Evolutionary conservation across 129 eudicot species (phyloP).

Genomic region (Apium graveolens): DNA sequence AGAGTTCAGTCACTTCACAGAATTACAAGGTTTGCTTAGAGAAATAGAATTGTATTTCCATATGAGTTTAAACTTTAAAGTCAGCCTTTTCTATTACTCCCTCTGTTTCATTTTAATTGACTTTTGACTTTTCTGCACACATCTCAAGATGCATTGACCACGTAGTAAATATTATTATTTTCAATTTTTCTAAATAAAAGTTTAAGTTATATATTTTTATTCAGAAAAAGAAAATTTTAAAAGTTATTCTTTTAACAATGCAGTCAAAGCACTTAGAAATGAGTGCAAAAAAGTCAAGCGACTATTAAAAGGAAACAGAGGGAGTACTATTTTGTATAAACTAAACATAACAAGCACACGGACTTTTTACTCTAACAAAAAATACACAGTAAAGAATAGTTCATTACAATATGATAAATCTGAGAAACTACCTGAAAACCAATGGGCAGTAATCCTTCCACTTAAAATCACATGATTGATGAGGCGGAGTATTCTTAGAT

Average conservation of each 20-base stretch:
- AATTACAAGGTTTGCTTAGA: neutral
- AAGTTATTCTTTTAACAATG: too few relatives aligned
- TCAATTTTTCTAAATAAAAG: too few relatives aligned
- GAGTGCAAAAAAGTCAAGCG: too few relatives aligned
- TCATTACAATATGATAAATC: neutral
- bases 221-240: too few relatives aligned
- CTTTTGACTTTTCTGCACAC: too few relatives aligned
- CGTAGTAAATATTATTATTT: too few relatives aligned
- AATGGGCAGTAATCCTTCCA: slow-evolving; percentile 85
- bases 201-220: too few relatives aligned
- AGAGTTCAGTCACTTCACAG: neutral
- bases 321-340: neutral
- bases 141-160: too few relatives aligned
- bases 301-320: too few relatives aligned
- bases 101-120: too few relatives aligned
- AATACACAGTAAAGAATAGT: neutral
- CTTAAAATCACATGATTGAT: slow-evolving; percentile 70
- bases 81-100: neutral
- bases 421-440: slow-evolving; percentile 57
- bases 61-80: neutral
- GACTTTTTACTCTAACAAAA: neutral
- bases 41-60: neutral
- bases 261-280: too few relatives aligned
- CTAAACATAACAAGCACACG: neutral
- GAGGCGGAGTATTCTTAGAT: slow-evolving; percentile 88